Base-by-base conservation (phyloP, 352 stramenopile genomes). In the Phytophthora hybrid region DNA sequence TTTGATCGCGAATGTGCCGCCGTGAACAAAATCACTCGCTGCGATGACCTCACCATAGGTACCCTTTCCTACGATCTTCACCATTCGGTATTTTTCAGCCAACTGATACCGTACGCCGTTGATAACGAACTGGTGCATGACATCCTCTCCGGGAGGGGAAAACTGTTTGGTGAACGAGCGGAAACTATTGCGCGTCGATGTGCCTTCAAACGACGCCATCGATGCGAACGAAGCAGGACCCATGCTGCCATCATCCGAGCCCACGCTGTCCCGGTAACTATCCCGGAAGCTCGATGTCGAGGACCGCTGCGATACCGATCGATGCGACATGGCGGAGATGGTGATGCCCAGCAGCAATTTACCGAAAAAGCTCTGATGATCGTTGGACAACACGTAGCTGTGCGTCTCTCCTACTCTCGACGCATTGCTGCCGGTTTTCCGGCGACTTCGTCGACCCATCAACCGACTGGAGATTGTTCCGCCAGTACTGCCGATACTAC, bases 1-100 rank as follows among this genome's bases (percentile, higher is more conserved):
- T 77, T 97, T 97, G 60, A 97, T 94, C 1, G 91, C 91, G 73
- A 93, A 96, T 44, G 89, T 97, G 16, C 88, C 89, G 31, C 90
- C 88, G 34, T 94, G 78, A 19, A 94, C 87, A 59, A 93, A 96
- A 61, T 97, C 90, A 59, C 87, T 93, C 9, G 90, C 91, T 26
- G 91, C 91, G 63, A 97, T 97, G 55, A 97, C 91, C 65, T 97
- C 89, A 14, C 91, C 91, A 64, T 97, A 97, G n/a, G 89, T 96
- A 32, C 91, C 90, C 71, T 94, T 94, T 32, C 90, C 90, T 6
- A 96, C 90, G 47, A 96, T 93, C 68, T 95, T 96, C 32, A 96
- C 90, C 90, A 96, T 96, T 29, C 90, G 90, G 65, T 96, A 96
- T 61, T 95, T 95, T 57, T 96, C 88, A 2, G 88, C 83, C 18